These are phyloP conservation scores for Plectosphaerella sp. DNA, from an alignment of 2,329 filamentous ascomycete genomes.

Conservation along the genomic window DNA sequence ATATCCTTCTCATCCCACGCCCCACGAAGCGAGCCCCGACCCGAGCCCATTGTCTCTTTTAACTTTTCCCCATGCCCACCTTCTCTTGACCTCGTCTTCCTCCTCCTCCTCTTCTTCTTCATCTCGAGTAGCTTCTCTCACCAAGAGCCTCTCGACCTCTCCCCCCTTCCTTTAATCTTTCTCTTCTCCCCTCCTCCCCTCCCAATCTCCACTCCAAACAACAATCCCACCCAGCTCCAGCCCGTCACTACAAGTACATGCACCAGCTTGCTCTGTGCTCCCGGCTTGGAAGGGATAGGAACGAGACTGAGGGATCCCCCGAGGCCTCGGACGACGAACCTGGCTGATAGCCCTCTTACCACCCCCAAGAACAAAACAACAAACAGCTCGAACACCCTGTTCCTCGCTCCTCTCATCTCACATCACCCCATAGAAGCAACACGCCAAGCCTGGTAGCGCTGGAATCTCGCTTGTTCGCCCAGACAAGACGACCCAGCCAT, in stretches of 20 bases:
- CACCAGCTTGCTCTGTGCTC: background rate
- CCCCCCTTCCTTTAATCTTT: background rate
- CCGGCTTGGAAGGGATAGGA: conserved; percentile 2
- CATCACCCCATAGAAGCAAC: conserved; percentile 2
- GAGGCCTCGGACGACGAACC: conserved; percentile 1
- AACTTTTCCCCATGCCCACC: conserved; percentile 2
- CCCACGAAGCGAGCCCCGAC: conserved; percentile 4
- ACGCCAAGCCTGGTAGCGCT: background rate
- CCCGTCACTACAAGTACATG: conserved; percentile 4
- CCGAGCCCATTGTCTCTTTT: background rate
- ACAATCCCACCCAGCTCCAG: background rate
- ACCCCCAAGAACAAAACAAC: background rate
- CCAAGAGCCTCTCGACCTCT: conserved; percentile 1
- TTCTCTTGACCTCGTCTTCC: conserved; percentile 3
- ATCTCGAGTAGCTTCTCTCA: conserved; percentile 1
- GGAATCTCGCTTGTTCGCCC: background rate
- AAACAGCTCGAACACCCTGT: background rate
- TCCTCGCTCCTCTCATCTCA: conserved; percentile 1
- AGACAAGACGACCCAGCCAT: background rate
- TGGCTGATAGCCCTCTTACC: background rate
- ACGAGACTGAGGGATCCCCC: conserved; percentile 1
- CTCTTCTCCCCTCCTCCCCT: background rate
- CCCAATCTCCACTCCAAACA: background rate
- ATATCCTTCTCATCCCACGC: conserved; percentile 10
- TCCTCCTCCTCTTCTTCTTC: background rate